These are phyloP conservation scores for Abrus precatorius DNA, from an alignment of 306 rosid genomes.

Conservation along the genomic window DNA sequence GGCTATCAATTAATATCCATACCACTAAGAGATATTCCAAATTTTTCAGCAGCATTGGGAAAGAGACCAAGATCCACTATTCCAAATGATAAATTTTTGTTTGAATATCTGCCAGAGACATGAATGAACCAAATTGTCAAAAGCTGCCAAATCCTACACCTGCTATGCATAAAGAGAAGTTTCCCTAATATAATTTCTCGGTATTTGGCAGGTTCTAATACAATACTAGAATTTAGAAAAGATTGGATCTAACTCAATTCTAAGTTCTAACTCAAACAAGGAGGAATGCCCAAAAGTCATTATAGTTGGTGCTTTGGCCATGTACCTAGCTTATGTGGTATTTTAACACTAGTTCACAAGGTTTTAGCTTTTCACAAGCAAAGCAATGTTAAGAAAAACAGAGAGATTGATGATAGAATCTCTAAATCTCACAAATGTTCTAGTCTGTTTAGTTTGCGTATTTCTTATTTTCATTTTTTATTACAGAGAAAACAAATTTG, in stretches of 20 bases:
- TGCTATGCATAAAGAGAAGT: not conserved
- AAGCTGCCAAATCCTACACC: not conserved
- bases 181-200: slow-evolving; percentile 20
- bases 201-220: not conserved
- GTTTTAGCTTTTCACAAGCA: slow-evolving; percentile 3
- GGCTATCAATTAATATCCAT: slow-evolving; percentile 36
- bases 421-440: slow-evolving; percentile 5
- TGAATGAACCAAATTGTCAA: slow-evolving; percentile 36
- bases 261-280: not conserved
- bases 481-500: not conserved
- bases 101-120: slow-evolving; percentile 79
- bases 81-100: slow-evolving; percentile 85
- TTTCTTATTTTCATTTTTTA: not conserved
- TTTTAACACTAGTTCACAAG: not conserved
- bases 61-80: slow-evolving; percentile 92
- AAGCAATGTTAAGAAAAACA: slow-evolving; percentile 27
- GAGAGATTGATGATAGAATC: slow-evolving; percentile 29
- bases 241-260: not conserved
- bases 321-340: not conserved
- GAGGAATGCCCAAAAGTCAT: not conserved
- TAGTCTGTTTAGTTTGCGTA: not conserved
- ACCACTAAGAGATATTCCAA: slow-evolving; percentile 89
- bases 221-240: not conserved
- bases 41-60: slow-evolving; percentile 87
- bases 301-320: not conserved